Evolutionary conservation across 108 stramenopile species (phyloP), one percentile per base, ranked within the genome.

Genomic region (Aurantiochytrium sp.): DNA sequence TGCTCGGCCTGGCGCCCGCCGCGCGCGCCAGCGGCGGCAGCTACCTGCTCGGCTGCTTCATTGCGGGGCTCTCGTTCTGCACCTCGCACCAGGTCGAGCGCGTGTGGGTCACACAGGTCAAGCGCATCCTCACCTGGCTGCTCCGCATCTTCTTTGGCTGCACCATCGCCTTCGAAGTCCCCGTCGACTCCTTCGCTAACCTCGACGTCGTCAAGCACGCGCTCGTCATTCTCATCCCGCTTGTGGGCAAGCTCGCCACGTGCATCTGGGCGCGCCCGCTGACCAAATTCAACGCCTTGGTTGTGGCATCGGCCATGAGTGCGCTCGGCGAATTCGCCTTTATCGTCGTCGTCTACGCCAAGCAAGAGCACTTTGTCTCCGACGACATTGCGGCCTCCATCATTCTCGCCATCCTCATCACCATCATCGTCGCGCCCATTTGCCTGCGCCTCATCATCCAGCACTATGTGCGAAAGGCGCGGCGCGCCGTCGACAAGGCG

Each of bases 71-170:
- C 24, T 81, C 42, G 2, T 81, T 81, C 73, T 48, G 39, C 24
- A 81, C 39, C 15, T 48, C 42, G 6, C n/a, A 41, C 42, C 42
- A 48, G 45, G 42, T 4, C 6, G n/a, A 48, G 24, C 73, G 45
- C 39, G 73, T 48, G 10, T 81, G 73, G 73, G 45, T 48, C 10
- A 39, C 24, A 6, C 39, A 81, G 42, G 39, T 41, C 73, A 81
- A 81, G 45, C 73, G 39, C 10, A 81, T 81, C 2, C 45, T 48
- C 1, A 81, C 39, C 12, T 41, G 73, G 39, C 73, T 81, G 6
- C 30, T 81, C n/a, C 39, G 73, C n/a, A 48, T 81, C 45, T 81
- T 81, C 45, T 81, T 81, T 24, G 73, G 73, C 42, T 41, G 42
- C 30, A 48, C 45, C 27, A 81, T 81, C 32, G 73, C 42, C 73